Conservation (phyloP, 306 rosid genomes). For the Urtica urens region DNA sequence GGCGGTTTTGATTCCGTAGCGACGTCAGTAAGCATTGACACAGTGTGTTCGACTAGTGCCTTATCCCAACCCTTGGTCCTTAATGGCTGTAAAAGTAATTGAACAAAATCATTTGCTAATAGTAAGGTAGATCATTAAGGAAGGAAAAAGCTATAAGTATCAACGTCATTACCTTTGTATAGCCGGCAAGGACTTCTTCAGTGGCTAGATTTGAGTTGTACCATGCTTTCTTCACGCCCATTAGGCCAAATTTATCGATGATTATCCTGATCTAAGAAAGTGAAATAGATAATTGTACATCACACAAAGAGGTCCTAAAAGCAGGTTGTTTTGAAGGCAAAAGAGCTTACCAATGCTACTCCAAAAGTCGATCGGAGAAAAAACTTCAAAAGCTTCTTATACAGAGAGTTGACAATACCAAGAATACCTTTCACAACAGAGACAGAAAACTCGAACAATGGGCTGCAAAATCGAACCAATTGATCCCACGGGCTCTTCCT, state of each 20-base stretch:
- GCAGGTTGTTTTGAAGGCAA: not conserved
- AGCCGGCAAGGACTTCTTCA: conserved; percentile 54
- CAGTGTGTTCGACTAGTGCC: conserved; percentile 76
- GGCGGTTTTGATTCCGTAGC: conserved; percentile 50
- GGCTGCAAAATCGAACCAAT: conserved; percentile 33
- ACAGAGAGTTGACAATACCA: conserved; percentile 36
- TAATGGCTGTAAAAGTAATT: conserved; percentile 57
- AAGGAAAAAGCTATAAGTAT: not conserved
- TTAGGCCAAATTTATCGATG: conserved; percentile 59
- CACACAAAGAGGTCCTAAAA: not conserved
- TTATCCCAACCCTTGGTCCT: conserved; percentile 83
- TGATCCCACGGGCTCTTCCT: conserved; percentile 22
- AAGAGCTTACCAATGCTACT: conserved; percentile 50
- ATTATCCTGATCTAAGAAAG: conserved; percentile 48
- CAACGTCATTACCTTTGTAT: conserved; percentile 52
- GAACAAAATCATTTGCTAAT: conserved; percentile 16
- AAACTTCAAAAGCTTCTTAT: conserved; percentile 43
- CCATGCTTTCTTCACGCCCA: conserved; percentile 80
- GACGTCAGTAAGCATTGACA: conserved; percentile 67
- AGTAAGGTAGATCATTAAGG: not conserved
- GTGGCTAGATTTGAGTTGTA: conserved; percentile 51
- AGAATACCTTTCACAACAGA: conserved; percentile 39
- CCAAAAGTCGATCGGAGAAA: conserved; percentile 57
- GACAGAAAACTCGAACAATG: conserved; percentile 29
- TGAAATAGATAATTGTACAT: conserved; percentile 7